Conservation (phyloP, 495 filamentous ascomycete genomes). For the Lentithecium fluviatile region DNA sequence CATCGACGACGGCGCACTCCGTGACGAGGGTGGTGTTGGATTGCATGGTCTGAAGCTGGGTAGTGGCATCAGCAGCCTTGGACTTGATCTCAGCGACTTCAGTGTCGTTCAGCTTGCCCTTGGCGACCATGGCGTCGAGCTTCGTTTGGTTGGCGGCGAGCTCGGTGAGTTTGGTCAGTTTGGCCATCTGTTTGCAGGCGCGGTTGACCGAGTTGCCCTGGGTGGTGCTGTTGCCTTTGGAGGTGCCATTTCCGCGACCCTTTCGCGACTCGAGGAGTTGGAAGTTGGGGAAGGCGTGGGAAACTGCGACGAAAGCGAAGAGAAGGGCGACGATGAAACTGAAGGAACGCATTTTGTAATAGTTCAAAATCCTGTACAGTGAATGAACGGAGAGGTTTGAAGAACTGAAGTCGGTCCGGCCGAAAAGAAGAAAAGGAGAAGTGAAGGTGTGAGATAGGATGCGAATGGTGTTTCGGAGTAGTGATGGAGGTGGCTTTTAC, state of each 20-base stretch:
- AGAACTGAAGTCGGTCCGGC: slow-evolving; percentile 18
- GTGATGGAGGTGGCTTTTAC: not conserved
- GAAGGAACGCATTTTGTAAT: slow-evolving; percentile 21
- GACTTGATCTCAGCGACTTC: slow-evolving; percentile 19
- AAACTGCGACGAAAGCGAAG: slow-evolving; percentile 13
- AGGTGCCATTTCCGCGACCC: not conserved
- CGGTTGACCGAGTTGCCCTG: slow-evolving; percentile 23
- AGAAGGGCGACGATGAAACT: slow-evolving; percentile 17
- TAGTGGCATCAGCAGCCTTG: slow-evolving; percentile 16
- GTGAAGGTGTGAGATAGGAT: not conserved
- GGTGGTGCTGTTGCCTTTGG: slow-evolving; percentile 13
- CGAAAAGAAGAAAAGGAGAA: slow-evolving; percentile 18
- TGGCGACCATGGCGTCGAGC: slow-evolving; percentile 17
- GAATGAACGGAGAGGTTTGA: not conserved
- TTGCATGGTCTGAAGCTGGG: slow-evolving; percentile 13
- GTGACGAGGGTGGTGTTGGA: slow-evolving; percentile 21
- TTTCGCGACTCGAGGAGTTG: slow-evolving; percentile 16
- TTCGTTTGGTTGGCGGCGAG: slow-evolving; percentile 25
- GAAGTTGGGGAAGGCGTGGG: slow-evolving; percentile 11
- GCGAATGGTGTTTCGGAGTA: not conserved
- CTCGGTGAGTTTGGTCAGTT: slow-evolving; percentile 15
- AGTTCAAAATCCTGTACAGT: not conserved
- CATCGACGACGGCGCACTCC: slow-evolving; percentile 23
- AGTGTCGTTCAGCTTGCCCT: slow-evolving; percentile 12
- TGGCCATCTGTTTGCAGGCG: slow-evolving; percentile 11